A percentile compares a stretch with the other conserved stretches of the same genome.
These are phyloP conservation scores for Amaranthus tricolor DNA, from an alignment of 179 eudicot species.

Conservation along the genomic window DNA sequence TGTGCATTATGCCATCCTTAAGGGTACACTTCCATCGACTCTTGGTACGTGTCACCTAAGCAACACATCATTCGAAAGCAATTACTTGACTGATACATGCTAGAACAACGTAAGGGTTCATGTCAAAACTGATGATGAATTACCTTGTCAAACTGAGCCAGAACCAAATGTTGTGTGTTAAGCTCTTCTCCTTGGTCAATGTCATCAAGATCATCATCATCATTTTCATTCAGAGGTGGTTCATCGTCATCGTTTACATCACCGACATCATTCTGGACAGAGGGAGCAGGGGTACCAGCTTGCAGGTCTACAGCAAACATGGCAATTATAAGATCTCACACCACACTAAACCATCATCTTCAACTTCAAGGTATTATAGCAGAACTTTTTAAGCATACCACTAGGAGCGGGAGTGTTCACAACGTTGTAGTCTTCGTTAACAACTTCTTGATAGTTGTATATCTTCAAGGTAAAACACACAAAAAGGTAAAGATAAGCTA, in stretches of 20 bases:
- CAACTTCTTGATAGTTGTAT: constrained; percentile 81
- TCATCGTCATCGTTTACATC: constrained; percentile 84
- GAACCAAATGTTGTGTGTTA: constrained; percentile 79
- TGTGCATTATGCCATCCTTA: constrained; percentile 97
- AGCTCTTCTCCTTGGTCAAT: constrained; percentile 85
- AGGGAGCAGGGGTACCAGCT: constrained; percentile 72
- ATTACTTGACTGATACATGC: background rate
- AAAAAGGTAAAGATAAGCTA: background rate
- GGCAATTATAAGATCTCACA: constrained; percentile 15
- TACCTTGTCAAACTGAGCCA: constrained; percentile 99
- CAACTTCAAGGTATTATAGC: background rate
- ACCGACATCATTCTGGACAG: constrained; percentile 56
- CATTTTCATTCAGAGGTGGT: constrained; percentile 94
- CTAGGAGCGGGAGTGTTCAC: constrained; percentile 84
- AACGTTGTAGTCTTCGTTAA: constrained; percentile 81
- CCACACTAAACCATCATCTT: constrained; percentile 17
- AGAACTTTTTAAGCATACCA: constrained; percentile 46
- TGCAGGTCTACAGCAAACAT: constrained; percentile 48
- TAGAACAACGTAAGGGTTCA: background rate
- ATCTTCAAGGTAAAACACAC: constrained; percentile 46
- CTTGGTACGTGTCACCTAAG: constrained; percentile 88
- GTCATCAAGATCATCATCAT: constrained; percentile 90
- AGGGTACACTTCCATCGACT: constrained; percentile 95
- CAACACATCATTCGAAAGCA: background rate
- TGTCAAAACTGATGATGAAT: constrained; percentile 5